Base-by-base conservation (phyloP, 1,139 yeast genomes). In the Lodderomyces theae region DNA sequence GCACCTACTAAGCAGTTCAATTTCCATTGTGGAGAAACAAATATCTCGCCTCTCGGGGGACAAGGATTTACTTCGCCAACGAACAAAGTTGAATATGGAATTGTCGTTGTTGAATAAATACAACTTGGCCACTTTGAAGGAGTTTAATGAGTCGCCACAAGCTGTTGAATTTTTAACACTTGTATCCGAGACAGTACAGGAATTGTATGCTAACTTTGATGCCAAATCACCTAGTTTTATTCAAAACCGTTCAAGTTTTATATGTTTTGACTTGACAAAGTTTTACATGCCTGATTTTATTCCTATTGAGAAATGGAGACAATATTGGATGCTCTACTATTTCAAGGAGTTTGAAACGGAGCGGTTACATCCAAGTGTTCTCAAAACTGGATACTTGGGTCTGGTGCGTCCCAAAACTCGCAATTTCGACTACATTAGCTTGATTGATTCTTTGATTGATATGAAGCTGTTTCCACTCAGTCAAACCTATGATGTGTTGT, bases 11-110 rank as follows among this genome's bases (percentile, higher is more conserved):
- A 34, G 34, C 12, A 43, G 45, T 26, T 52, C 57, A 1, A 36
- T 53, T 10, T 37, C 37, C 3, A 49, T 54, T 11, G 52, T 47
- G 2, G 39, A 47, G 19, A 40, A 37, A 12, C 59, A 56, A 25
- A 29, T 54, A 5, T 15, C 31, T 15, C 31, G 31, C 9, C 13
- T 28, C 7, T 13, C 31, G 8, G 11, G 15, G 7, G 24, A 29
- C 23, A 29, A 13, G 6, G 26, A 32, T 6, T 41, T 44, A 23
- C 33, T 38, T 22, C 34, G 37, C 3, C 48, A 44, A 19, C 40
- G 35, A 11, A 35, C 24, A 11, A 42, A 42, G 16, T 39, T 46
- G 13, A 38, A 38, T 13, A 19, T 29, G 18, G 50, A 48, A 38
- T 35, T 43, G 22, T 10, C 23, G 4, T 39, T 48, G 17, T 40